Percentiles rank a stretch among this genome's conserved stretches.
These are phyloP conservation scores for Agaricales sp. DNA, from an alignment of 1,284 basidiomycete species.

Conservation along the genomic window DNA sequence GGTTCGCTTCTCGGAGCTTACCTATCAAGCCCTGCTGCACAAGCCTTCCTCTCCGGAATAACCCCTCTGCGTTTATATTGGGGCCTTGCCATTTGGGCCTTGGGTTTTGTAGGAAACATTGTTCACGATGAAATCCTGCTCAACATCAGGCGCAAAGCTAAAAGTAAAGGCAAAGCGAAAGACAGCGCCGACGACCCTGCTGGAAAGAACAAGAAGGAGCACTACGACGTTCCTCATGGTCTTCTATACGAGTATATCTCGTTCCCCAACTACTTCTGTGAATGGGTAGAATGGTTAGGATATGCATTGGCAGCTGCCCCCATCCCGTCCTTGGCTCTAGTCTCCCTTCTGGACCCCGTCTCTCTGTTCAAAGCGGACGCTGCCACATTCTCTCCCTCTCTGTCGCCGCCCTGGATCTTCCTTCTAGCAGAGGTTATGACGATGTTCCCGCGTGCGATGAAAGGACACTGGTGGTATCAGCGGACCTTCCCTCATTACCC, in stretches of 20 bases:
- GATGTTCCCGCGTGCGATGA: constrained; percentile 75
- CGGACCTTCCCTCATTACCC: constrained; percentile 64
- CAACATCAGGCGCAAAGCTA: constrained; percentile 46
- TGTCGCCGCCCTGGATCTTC: constrained; percentile 72
- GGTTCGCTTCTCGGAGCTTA: constrained; percentile 64
- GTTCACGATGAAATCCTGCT: constrained; percentile 85
- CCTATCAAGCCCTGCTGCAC: constrained; percentile 44
- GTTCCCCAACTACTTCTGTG: constrained; percentile 91
- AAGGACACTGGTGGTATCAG: constrained; percentile 77
- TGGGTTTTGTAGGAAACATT: constrained; percentile 73
- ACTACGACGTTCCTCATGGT: constrained; percentile 80
- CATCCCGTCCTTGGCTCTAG: constrained; percentile 15
- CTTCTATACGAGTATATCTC: constrained; percentile 72
- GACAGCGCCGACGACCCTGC: background rate
- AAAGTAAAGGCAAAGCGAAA: constrained; percentile 22
- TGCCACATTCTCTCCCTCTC: constrained; percentile 23
- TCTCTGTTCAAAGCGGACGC: background rate
- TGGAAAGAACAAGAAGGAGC: constrained; percentile 21
- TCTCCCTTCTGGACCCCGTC: background rate
- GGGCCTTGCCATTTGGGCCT: constrained; percentile 56
- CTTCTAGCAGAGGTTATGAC: constrained; percentile 54
- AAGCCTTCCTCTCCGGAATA: constrained; percentile 27
- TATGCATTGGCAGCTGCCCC: constrained; percentile 62
- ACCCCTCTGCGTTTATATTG: constrained; percentile 41
- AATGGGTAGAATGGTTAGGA: constrained; percentile 83